Evolutionary conservation across 768 basidiomycete species (phyloP).

Genomic region (Clitopilus hobsonii): DNA sequence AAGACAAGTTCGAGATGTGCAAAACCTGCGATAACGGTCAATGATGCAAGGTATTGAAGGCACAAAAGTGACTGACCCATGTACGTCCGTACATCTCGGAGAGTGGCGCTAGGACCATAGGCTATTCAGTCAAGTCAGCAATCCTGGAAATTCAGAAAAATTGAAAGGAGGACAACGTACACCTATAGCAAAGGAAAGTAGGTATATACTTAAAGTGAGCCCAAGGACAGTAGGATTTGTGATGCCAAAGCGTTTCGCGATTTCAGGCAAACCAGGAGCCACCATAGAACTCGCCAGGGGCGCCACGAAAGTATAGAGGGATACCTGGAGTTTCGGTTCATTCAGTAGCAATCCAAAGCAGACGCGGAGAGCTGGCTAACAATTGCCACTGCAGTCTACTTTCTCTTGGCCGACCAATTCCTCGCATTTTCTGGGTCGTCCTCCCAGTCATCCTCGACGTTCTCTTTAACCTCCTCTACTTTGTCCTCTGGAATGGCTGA

Average conservation of each 20-base stretch:
- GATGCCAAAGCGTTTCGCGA: conserved; percentile 49
- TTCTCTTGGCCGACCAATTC: conserved; percentile 56
- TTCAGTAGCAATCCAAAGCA: background rate
- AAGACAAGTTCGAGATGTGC: conserved; percentile 60
- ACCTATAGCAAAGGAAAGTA: conserved; percentile 66
- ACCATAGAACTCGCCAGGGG: conserved; percentile 56
- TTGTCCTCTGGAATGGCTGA: conserved; percentile 41
- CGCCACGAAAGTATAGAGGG: conserved; percentile 54
- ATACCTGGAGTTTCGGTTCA: conserved; percentile 24
- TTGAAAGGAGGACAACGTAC: conserved; percentile 29
- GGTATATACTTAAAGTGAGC: conserved; percentile 61
- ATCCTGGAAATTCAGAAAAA: background rate
- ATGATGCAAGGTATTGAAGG: background rate
- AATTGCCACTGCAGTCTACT: conserved; percentile 55
- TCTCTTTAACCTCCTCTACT: conserved; percentile 27
- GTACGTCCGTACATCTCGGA: conserved; percentile 73
- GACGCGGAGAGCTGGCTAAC: conserved; percentile 36
- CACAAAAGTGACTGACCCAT: conserved; percentile 51
- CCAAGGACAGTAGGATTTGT: conserved; percentile 47
- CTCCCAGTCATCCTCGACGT: conserved; percentile 54
- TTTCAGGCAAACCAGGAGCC: conserved; percentile 61
- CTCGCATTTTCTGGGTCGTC: conserved; percentile 57
- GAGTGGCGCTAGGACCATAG: conserved; percentile 60
- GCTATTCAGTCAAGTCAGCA: conserved; percentile 23
- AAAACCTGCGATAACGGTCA: conserved; percentile 40